phyloP scores from a whole-genome alignment of 1,284 basidiomycete genomes.

The Ustanciosporium gigantosporum region DNA sequence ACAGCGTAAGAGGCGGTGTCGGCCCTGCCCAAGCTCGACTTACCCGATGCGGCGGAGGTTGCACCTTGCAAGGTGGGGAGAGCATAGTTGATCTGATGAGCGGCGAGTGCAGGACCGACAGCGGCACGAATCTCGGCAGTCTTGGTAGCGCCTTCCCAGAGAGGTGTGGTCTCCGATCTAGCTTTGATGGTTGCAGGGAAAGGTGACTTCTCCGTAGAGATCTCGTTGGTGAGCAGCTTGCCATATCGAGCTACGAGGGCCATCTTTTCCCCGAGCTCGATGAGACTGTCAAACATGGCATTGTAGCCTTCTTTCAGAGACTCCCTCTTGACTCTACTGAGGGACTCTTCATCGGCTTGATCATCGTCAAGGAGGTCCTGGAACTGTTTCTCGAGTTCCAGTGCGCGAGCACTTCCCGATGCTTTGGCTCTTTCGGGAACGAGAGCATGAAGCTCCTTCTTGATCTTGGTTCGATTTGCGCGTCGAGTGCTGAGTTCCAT shows the following conservation, averaged over 20 bases:
- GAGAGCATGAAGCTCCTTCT: constrained; percentile 44
- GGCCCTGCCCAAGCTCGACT: constrained; percentile 18
- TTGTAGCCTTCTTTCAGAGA: constrained; percentile 37
- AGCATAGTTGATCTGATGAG: constrained; percentile 22
- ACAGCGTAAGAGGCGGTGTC: constrained; percentile 33
- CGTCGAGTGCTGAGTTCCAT: constrained; percentile 40
- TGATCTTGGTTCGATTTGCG: constrained; percentile 38
- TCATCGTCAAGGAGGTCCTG: constrained; percentile 41
- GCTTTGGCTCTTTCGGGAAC: constrained; percentile 43
- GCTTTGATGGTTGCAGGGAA: constrained; percentile 33
- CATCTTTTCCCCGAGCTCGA: constrained; percentile 54
- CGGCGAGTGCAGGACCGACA: constrained; percentile 35
- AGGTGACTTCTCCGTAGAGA: constrained; percentile 38
- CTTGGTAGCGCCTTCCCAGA: constrained; percentile 40
- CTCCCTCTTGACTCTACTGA: constrained; percentile 41
- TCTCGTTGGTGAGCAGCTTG: constrained; percentile 39
- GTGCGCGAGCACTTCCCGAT: constrained; percentile 8
- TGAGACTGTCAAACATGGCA: constrained; percentile 50
- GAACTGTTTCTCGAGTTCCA: constrained; percentile 36
- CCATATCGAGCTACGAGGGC: constrained; percentile 49
- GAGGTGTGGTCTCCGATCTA: constrained; percentile 18
- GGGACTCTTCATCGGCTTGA: constrained; percentile 43
- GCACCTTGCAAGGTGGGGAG: constrained; percentile 19
- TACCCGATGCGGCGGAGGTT: constrained; percentile 5
- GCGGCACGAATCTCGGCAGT: constrained; percentile 48